These are phyloP conservation scores for Secale cereale DNA, from an alignment of 176 grass and related monocot genomes.

Conservation along the genomic window DNA sequence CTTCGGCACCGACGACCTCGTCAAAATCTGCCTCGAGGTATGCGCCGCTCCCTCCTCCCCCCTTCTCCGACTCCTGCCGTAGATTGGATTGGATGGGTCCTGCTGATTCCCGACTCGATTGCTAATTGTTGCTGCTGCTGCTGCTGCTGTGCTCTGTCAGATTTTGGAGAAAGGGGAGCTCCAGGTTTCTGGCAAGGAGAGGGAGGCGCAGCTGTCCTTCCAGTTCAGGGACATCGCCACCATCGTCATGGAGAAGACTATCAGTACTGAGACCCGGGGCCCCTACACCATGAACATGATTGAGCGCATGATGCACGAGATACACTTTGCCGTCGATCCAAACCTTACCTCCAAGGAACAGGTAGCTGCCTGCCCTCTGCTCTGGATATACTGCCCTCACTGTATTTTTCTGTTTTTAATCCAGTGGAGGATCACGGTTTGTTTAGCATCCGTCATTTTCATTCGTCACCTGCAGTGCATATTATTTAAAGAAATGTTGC, in stretches of 20 bases:
- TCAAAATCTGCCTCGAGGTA: slow-evolving; percentile 62
- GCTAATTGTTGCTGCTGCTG: background rate
- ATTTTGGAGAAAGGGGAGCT: slow-evolving; percentile 95
- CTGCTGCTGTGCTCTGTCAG: slow-evolving; percentile 14
- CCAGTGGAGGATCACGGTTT: background rate
- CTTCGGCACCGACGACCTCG: slow-evolving; percentile 61
- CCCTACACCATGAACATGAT: slow-evolving; percentile 97
- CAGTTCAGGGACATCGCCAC: slow-evolving; percentile 96
- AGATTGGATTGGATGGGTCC: background rate
- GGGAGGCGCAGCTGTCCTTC: slow-evolving; percentile 74
- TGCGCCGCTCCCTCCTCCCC: background rate
- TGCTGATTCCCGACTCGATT: background rate
- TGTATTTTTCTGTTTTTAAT: background rate
- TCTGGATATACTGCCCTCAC: background rate
- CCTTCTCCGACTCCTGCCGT: too few species aligned
- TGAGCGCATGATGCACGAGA: slow-evolving; percentile 90
- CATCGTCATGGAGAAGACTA: slow-evolving; percentile 94
- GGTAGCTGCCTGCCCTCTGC: background rate
- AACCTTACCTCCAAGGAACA: slow-evolving; percentile 24
- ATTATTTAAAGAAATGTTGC: background rate
- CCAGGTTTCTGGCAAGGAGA: slow-evolving; percentile 94
- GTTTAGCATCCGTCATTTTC: background rate
- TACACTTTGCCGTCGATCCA: slow-evolving; percentile 51
- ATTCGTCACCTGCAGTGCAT: background rate
- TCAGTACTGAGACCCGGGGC: slow-evolving; percentile 66